Percentiles rank a stretch among this genome's conserved stretches.
phyloP scores from a whole-genome alignment of 306 rosid genomes.

The Quercus engelmannii region DNA sequence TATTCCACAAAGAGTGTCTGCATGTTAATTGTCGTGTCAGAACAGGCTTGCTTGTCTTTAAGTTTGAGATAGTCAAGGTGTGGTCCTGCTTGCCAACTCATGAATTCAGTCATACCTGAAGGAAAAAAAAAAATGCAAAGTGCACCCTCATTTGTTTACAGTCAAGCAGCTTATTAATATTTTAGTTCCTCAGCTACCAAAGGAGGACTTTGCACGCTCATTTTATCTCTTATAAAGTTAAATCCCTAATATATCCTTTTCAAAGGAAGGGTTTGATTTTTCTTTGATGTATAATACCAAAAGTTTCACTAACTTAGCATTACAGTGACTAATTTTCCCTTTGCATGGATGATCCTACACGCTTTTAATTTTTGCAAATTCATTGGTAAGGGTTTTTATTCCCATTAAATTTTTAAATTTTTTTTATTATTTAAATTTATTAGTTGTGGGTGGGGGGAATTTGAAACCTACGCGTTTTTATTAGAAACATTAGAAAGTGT shows the following conservation, averaged over 20 bases:
- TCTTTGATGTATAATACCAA: background rate
- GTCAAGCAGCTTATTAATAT: background rate
- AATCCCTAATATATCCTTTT: background rate
- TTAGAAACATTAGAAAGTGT: too few relatives aligned
- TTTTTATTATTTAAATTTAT: too few relatives aligned
- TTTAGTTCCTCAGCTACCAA: background rate
- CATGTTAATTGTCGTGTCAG: background rate
- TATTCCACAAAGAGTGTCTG: background rate
- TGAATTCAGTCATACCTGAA: background rate
- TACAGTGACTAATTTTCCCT: background rate
- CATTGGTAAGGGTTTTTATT: too few relatives aligned
- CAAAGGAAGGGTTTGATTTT: background rate
- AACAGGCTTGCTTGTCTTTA: background rate
- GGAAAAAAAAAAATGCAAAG: background rate
- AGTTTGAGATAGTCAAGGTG: background rate
- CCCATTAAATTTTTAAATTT: too few relatives aligned
- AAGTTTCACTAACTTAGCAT: background rate
- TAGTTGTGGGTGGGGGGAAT: too few relatives aligned
- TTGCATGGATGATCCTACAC: background rate
- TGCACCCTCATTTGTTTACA: too few relatives aligned
- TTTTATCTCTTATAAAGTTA: background rate
- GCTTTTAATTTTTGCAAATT: background rate
- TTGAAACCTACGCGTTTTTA: too few relatives aligned
- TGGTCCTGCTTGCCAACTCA: background rate
- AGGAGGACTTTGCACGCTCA: background rate